Evolutionary conservation across 73 alveolate species (phyloP).

Genomic region (Paramecium pentaurelia): DNA sequence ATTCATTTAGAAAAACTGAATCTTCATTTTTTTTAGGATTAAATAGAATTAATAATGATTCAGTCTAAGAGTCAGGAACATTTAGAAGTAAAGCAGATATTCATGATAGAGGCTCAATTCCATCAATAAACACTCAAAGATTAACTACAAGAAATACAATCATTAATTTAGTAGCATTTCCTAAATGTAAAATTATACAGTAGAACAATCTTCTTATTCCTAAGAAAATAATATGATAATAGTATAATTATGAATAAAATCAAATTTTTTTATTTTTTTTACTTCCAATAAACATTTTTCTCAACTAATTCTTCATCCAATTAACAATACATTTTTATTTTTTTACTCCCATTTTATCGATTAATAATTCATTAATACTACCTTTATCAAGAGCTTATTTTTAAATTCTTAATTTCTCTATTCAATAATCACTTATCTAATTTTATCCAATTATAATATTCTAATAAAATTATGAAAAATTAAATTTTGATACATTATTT

Average conservation of each 20-base stretch:
- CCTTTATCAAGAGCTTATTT: no score
- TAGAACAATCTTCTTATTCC: slow-evolving; percentile 8
- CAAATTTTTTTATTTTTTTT: background rate
- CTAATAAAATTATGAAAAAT: no score
- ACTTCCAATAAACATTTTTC: background rate
- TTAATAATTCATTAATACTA: no score
- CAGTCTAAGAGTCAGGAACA: background rate
- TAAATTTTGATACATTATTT: no score
- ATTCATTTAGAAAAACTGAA: background rate
- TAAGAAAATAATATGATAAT: background rate
- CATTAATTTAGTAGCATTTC: background rate
- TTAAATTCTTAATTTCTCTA: no score
- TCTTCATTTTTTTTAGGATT: slow-evolving; percentile 3
- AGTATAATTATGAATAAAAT: background rate
- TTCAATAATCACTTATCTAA: no score
- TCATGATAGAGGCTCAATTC: background rate
- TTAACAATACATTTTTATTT: no score
- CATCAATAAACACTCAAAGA: background rate
- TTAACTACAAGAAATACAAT: background rate
- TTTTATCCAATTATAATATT: no score
- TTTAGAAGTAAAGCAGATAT: background rate
- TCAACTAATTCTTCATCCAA: no score
- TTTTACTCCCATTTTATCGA: no score
- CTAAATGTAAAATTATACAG: background rate
- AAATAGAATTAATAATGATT: background rate